These are phyloP conservation scores for Urochloa ruziziensis DNA, from an alignment of 176 grass and related monocot genomes.

Conservation along the genomic window DNA sequence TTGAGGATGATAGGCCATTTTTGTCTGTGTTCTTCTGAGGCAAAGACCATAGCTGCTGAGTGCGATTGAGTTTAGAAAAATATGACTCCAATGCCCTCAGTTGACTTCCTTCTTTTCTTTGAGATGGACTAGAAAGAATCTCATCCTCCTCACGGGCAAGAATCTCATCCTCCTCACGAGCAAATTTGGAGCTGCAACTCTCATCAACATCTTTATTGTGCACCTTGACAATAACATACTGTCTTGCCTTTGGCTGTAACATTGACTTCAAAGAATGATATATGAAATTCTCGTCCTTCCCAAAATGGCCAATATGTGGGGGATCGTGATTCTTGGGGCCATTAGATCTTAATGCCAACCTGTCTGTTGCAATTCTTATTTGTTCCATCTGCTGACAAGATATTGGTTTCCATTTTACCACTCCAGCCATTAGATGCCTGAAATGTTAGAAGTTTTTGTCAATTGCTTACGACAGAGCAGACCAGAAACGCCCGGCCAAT, in stretches of 20 bases:
- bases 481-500: not conserved
- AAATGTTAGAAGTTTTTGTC: slow-evolving; percentile 9
- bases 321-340: not conserved
- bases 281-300: not conserved
- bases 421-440: slow-evolving; percentile 44
- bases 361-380: not conserved
- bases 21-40: not conserved
- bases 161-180: not conserved
- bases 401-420: slow-evolving; percentile 5
- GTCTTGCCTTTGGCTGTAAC: slow-evolving; percentile 8
- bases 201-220: slow-evolving; percentile 20
- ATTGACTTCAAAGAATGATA: not conserved
- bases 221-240: slow-evolving; percentile 3
- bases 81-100: slow-evolving; percentile 44
- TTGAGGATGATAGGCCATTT: not conserved
- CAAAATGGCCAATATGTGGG: not conserved
- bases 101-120: slow-evolving; percentile 27
- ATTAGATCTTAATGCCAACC: not conserved
- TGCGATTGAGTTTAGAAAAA: slow-evolving; percentile 37
- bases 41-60: slow-evolving; percentile 10
- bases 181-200: slow-evolving; percentile 12
- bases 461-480: not conserved
- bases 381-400: slow-evolving; percentile 12
- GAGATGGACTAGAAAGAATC: slow-evolving; percentile 11
- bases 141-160: not conserved